Percentiles rank a stretch among this genome's conserved stretches.
These are phyloP conservation scores for Anthoceros angustus DNA, from an alignment of 225 moss, liverwort and hornwort species.

Conservation along the genomic window DNA sequence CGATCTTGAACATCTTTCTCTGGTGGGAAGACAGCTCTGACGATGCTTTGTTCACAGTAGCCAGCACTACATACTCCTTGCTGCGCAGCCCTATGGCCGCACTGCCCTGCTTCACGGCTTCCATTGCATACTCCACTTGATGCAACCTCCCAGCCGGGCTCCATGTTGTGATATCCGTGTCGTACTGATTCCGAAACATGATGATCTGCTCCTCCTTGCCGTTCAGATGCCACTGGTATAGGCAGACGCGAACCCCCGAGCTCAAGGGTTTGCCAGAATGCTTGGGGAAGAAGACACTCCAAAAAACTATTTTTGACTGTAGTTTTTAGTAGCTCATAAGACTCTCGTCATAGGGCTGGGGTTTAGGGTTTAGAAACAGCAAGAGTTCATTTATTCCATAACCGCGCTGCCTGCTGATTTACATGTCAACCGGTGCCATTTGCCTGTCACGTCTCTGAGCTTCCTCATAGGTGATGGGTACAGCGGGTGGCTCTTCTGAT, in stretches of 20 bases:
- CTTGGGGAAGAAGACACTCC: background rate
- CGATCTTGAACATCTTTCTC: constrained; percentile 90
- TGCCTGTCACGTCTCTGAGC: too few relatives aligned
- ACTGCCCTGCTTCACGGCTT: constrained; percentile 95
- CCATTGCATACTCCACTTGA: constrained; percentile 97
- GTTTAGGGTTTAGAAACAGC: background rate
- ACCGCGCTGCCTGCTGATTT: background rate
- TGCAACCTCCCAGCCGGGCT: constrained; percentile 92
- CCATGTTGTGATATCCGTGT: constrained; percentile 97
- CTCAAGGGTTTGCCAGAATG: background rate
- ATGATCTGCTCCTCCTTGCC: background rate
- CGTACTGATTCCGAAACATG: constrained; percentile 97
- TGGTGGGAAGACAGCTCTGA: constrained; percentile 70
- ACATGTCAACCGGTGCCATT: too few relatives aligned
- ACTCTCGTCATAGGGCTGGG: background rate
- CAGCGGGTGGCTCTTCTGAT: too few relatives aligned
- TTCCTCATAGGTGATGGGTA: too few relatives aligned
- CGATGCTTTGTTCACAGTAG: constrained; percentile 69
- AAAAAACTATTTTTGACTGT: too few relatives aligned
- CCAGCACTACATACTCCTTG: constrained; percentile 72
- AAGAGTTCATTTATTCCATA: background rate
- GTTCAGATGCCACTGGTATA: too few relatives aligned
- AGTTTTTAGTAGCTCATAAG: too few relatives aligned
- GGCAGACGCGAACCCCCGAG: too few relatives aligned
- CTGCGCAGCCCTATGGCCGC: constrained; percentile 81